Evolutionary conservation across 768 basidiomycete species (phyloP).

Genomic region (Mrakia gelida): DNA sequence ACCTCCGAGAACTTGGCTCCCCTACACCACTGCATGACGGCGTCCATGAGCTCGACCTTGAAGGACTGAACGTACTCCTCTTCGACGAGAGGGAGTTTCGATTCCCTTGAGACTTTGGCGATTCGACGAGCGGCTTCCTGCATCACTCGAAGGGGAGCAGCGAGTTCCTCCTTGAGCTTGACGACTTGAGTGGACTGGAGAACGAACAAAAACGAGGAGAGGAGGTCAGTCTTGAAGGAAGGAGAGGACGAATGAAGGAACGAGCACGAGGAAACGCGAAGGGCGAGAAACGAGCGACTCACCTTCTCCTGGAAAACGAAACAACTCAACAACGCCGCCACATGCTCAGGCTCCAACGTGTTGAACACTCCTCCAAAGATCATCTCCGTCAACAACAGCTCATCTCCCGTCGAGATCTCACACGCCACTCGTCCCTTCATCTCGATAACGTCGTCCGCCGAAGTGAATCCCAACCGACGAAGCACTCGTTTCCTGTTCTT

Average conservation of each 20-base stretch:
- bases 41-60: conserved; percentile 98
- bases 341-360: conserved; percentile 79
- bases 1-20: conserved; percentile 94
- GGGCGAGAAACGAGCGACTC: conserved; percentile 34
- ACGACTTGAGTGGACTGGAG: conserved; percentile 46
- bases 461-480: conserved; percentile 85
- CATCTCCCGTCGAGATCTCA: conserved; percentile 96
- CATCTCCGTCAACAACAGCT: conserved; percentile 89
- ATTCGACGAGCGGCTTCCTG: conserved; percentile 93
- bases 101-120: conserved; percentile 94
- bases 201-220: background rate
- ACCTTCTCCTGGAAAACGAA: conserved; percentile 98
- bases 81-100: conserved; percentile 80
- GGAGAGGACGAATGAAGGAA: background rate
- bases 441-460: conserved; percentile 84
- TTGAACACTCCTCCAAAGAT: conserved; percentile 98
- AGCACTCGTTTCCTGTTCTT: conserved; percentile 92
- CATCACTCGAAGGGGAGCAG: conserved; percentile 85
- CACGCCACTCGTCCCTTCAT: conserved; percentile 98
- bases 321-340: conserved; percentile 88
- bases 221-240: background rate
- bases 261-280: too few species aligned
- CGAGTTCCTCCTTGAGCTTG: conserved; percentile 87
- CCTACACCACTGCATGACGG: conserved; percentile 95
- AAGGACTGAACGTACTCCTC: conserved; percentile 94